phyloP scores from a whole-genome alignment of 805 yeast genomes.

The Spathaspora arborariae region DNA sequence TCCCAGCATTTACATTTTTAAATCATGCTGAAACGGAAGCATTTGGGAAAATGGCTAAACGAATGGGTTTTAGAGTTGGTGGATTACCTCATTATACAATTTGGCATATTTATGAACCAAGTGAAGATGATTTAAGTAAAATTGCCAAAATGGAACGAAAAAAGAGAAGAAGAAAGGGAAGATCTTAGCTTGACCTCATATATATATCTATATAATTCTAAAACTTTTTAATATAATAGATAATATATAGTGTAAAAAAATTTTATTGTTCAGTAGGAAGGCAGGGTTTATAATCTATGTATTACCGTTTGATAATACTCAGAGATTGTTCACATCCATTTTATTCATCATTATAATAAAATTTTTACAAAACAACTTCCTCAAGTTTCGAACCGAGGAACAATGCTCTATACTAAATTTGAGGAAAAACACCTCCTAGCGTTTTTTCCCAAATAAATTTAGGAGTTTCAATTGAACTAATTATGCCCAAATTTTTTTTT shows the following conservation, averaged over 20 bases:
- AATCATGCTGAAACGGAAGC: constrained; percentile 90
- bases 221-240: too few species aligned
- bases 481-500: not conserved
- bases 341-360: constrained; percentile 37
- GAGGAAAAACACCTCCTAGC: not conserved
- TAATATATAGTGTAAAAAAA: not conserved
- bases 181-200: not conserved
- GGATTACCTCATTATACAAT: constrained; percentile 87
- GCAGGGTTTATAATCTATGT: constrained; percentile 46
- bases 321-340: constrained; percentile 51
- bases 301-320: constrained; percentile 37
- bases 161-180: constrained; percentile 42
- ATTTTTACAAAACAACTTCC: constrained; percentile 6
- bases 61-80: constrained; percentile 78
- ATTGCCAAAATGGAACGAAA: constrained; percentile 68
- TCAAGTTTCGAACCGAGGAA: constrained; percentile 18
- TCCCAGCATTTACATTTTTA: constrained; percentile 79
- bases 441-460: not conserved
- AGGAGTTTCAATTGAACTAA: not conserved
- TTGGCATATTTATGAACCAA: constrained; percentile 90
- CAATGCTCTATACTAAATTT: not conserved
- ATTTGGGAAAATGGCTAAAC: constrained; percentile 75
- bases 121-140: constrained; percentile 74
- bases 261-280: constrained; percentile 42
- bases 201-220: too few species aligned